Base-by-base conservation (phyloP, 768 basidiomycete species). In the Udeniomyces megalosporus region DNA sequence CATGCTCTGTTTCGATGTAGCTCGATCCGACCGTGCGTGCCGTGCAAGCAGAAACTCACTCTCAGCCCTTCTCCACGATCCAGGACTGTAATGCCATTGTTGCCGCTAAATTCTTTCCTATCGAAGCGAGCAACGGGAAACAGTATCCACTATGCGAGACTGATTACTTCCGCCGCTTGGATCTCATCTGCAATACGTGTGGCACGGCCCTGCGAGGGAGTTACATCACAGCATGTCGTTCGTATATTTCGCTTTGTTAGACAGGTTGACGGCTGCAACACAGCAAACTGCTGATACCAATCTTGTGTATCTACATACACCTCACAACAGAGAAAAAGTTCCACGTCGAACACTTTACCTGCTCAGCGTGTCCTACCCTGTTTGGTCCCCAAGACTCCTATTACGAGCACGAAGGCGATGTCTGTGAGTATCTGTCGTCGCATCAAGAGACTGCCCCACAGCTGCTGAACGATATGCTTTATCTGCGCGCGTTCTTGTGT, bases 181-280 rank as follows among this genome's bases (percentile, higher is more conserved):
- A 90, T 75, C 80, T 99, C 69, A 91, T 99, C 66, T 99, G 95
- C 73, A 88, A 85, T 51, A 93, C 95, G 75, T 99, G 95, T 74
- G 84, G 85, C 47, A 82, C 85, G 78, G 95, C 95, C 45, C 75
- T 99, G 64, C 79, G 95, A 70, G 93, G 91, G 58, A 95, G 90
- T 75, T 99, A 99, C 70, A 97, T 99, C 77, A 99, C 95, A 47
- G 95, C 95, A 47, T 95, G 95, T 79, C 92, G 93, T 96, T 71
- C 74, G 85, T 81, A 14, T 48, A 14, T 15, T 15, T 14, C 14
- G n/a, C n/a, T n/a, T n/a, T n/a, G n/a, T n/a, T n/a, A n/a, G n/a
- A n/a, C n/a, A n/a, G n/a, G n/a, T n/a, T n/a, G n/a, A n/a, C n/a
- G n/a, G n/a, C n/a, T n/a, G n/a, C n/a, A n/a, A n/a, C n/a, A n/a